phyloP scores from a whole-genome alignment of 208 protist genomes.

The Trypanosoma platydactyli region DNA sequence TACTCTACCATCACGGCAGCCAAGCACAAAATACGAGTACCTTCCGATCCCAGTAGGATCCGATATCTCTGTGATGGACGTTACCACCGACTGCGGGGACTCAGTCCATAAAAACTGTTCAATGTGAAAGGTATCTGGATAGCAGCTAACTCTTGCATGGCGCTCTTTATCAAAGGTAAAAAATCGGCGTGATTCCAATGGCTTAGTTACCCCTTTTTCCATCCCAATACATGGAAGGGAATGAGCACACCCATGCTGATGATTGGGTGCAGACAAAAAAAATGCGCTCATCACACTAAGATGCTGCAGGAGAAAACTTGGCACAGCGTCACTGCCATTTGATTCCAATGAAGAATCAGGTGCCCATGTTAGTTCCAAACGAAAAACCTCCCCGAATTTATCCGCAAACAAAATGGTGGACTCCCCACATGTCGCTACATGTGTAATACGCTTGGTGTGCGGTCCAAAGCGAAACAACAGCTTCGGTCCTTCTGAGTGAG shows the following conservation, averaged over 20 bases:
- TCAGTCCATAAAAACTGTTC: conserved; percentile 84
- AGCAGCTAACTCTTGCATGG: conserved; percentile 78
- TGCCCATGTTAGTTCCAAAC: conserved; percentile 54
- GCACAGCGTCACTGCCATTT: conserved; percentile 2
- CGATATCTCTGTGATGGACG: conserved; percentile 67
- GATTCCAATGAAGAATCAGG: conserved; percentile 45
- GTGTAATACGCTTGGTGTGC: conserved; percentile 83
- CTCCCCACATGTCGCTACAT: conserved; percentile 50
- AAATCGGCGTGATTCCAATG: conserved; percentile 41
- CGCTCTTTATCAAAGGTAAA: conserved; percentile 86
- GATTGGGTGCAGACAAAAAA: conserved; percentile 59
- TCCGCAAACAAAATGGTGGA: conserved; percentile 81
- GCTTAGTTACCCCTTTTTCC: conserved; percentile 23
- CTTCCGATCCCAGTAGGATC: conserved; percentile 14
- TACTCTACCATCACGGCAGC: conserved; percentile 54
- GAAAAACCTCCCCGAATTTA: conserved; percentile 90
- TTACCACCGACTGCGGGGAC: conserved; percentile 52
- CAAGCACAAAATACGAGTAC: conserved; percentile 68
- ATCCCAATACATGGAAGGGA: conserved; percentile 25
- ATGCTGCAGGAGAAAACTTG: conserved; percentile 77
- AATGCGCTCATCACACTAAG: conserved; percentile 79
- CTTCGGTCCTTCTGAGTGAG: conserved; percentile 9
- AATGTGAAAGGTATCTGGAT: conserved; percentile 74
- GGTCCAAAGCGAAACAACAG: conserved; percentile 71
- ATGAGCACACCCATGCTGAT: conserved; percentile 13